Base-by-base conservation (phyloP, 1,284 basidiomycete species). In the Pyrrhoderma noxium region DNA sequence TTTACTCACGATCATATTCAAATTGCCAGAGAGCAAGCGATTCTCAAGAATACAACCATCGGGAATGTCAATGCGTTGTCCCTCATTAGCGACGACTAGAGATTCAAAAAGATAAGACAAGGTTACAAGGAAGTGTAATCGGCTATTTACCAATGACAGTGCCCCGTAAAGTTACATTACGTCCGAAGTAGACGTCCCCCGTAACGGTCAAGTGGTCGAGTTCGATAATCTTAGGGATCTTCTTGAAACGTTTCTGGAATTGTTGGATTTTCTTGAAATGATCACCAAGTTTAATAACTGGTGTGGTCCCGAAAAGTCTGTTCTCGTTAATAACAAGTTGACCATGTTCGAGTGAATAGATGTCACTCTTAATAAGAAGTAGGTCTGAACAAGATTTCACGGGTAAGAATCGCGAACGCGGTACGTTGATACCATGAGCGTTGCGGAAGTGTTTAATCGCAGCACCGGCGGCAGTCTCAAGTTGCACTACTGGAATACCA, bases 241-340 rank as follows among this genome's bases (percentile, higher is more conserved):
- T 90, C 82, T 95, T 96, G 86, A 96, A 95, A 42, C 93, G 80
- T 71, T 93, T 94, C 75, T 97, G 92, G 80, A 97, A 98, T 67
- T 93, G 85, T 61, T 90, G 87, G 52, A 98, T 96, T 78, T 89
- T 89, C 75, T 89, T 89, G 72, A 89, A 91, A 66, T 89, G 86
- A 66, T 95, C 93, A 45, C 94, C 93, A 41, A 99, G 82, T 77
- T 99, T 98, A 76, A 99, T 93, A 51, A 99, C 96, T 18, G 96
- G 96, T 2, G 93, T 97, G 40, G 87, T 92, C 66, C 85, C 87
- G 68, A 98, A 98, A 81, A 94, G 89, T 63, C 93, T 74, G 53
- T 82, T 77, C 61, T 85, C 82, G 68, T 92, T 94, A 79, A 98
- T 88, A 58, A 93, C 82, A 49, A 99, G 82, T 63, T 91, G 89